Evolutionary conservation across 768 basidiomycete species (phyloP).

Genomic region (Coprinopsis cinerea): DNA sequence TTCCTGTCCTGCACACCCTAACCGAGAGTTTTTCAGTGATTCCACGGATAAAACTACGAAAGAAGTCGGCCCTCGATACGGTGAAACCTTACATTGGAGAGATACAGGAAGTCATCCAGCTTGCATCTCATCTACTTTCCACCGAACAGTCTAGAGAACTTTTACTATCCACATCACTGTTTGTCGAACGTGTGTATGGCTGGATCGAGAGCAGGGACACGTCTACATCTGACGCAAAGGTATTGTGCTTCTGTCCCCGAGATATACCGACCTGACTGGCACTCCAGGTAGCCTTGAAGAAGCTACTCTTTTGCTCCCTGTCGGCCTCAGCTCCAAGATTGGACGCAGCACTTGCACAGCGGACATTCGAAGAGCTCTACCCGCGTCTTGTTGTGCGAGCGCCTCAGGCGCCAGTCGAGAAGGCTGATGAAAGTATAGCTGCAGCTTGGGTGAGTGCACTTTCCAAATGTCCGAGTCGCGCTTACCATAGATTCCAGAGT

Average conservation of each 20-base stretch:
- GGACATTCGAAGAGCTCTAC: constrained; percentile 38
- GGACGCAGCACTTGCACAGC: constrained; percentile 38
- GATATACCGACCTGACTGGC: neutral
- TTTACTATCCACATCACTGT: constrained; percentile 22
- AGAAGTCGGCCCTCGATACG: constrained; percentile 37
- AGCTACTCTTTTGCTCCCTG: constrained; percentile 16
- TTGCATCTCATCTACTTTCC: constrained; percentile 11
- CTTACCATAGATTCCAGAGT: constrained; percentile 21
- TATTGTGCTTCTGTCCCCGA: constrained; percentile 15
- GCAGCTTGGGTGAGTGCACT: constrained; percentile 21
- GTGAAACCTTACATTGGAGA: constrained; percentile 35
- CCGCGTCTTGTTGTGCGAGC: constrained; percentile 38
- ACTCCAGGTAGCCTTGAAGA: constrained; percentile 16
- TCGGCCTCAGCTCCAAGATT: constrained; percentile 28
- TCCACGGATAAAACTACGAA: constrained; percentile 37
- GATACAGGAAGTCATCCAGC: constrained; percentile 25
- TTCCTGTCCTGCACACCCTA: constrained; percentile 1
- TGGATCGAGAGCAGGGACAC: constrained; percentile 29
- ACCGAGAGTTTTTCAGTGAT: constrained; percentile 39
- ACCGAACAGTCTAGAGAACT: constrained; percentile 27
- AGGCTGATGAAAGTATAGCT: constrained; percentile 27
- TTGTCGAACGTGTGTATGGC: constrained; percentile 19
- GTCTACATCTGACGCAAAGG: constrained; percentile 20
- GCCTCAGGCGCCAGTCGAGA: constrained; percentile 28
- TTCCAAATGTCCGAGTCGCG: neutral